Evolutionary conservation across 306 rosid species (phyloP).

Genomic region (Urtica urens): DNA sequence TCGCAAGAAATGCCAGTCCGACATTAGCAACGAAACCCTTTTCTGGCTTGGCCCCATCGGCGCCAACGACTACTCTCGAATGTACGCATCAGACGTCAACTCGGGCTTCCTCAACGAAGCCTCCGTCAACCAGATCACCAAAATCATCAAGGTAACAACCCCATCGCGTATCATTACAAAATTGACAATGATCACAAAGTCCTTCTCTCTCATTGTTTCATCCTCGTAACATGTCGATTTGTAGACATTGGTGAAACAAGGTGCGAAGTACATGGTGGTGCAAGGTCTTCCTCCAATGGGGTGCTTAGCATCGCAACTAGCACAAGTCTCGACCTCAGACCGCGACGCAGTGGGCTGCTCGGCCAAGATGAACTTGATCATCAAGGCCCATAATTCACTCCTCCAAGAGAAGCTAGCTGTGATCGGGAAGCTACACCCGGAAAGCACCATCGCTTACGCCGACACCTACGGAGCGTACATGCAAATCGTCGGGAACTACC

Average conservation of each 20-base stretch:
- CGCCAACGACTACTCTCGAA: slow-evolving; percentile 17
- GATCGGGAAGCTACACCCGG: not conserved
- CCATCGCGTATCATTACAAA: too few relatives aligned
- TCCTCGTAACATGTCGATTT: not conserved
- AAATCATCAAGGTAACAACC: not conserved
- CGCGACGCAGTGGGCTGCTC: slow-evolving; percentile 18
- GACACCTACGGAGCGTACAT: slow-evolving; percentile 16
- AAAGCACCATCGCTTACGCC: slow-evolving; percentile 6
- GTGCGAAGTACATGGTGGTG: slow-evolving; percentile 16
- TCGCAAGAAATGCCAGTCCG: not conserved
- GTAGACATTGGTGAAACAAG: slow-evolving; percentile 4
- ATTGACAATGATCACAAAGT: too few relatives aligned
- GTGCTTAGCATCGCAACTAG: slow-evolving; percentile 11
- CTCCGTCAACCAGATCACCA: slow-evolving; percentile 1
- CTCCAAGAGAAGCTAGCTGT: slow-evolving; percentile 2
- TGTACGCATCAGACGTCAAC: slow-evolving; percentile 1
- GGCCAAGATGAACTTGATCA: not conserved
- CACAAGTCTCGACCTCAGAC: not conserved
- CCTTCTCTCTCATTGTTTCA: not conserved
- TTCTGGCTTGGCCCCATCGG: slow-evolving; percentile 22
- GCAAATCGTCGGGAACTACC: not conserved
- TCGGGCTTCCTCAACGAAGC: not conserved
- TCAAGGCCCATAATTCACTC: slow-evolving; percentile 13
- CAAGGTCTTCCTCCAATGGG: slow-evolving; percentile 24
- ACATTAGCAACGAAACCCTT: slow-evolving; percentile 2